phyloP scores from a whole-genome alignment of 805 yeast species.

The Kluyveromyces aestuarii region DNA sequence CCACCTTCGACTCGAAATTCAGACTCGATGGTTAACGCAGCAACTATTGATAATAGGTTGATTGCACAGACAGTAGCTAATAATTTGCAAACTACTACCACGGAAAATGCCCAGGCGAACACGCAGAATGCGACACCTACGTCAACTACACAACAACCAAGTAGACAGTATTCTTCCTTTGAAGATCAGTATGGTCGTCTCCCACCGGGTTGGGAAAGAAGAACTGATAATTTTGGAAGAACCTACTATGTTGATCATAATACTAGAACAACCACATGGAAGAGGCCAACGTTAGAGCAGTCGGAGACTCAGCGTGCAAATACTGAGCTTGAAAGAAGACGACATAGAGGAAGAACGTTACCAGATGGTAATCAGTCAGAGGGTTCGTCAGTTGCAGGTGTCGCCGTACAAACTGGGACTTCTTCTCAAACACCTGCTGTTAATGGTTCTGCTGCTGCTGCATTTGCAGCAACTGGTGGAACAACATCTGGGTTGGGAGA shows the following conservation, averaged over 20 bases:
- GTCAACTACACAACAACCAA: slow-evolving; percentile 5
- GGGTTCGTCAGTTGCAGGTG: slow-evolving; percentile 11
- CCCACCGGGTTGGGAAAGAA: slow-evolving; percentile 98
- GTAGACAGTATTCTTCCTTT: slow-evolving; percentile 78
- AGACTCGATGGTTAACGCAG: not conserved
- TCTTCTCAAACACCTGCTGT: slow-evolving; percentile 37
- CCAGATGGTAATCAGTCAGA: slow-evolving; percentile 47
- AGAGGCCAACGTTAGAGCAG: slow-evolving; percentile 81
- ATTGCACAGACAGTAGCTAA: slow-evolving; percentile 25
- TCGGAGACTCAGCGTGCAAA: slow-evolving; percentile 59
- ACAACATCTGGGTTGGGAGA: slow-evolving; percentile 96
- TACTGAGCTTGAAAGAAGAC: slow-evolving; percentile 83
- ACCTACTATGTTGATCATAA: slow-evolving; percentile 98
- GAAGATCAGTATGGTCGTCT: slow-evolving; percentile 95
- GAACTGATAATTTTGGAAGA: slow-evolving; percentile 95
- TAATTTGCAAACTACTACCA: slow-evolving; percentile 18
- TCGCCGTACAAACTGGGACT: slow-evolving; percentile 39
- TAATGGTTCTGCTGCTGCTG: slow-evolving; percentile 50
- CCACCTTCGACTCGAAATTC: slow-evolving; percentile 6
- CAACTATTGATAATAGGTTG: slow-evolving; percentile 8
- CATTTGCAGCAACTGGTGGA: slow-evolving; percentile 63
- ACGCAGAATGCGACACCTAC: slow-evolving; percentile 2
- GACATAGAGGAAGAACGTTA: slow-evolving; percentile 81
- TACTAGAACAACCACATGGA: slow-evolving; percentile 98
- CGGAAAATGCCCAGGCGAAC: slow-evolving; percentile 20